Evolutionary conservation across 441 rosid genomes (phyloP), one percentile per base, ranked within the genome.

Genomic region (Flueggea neowawraea): DNA sequence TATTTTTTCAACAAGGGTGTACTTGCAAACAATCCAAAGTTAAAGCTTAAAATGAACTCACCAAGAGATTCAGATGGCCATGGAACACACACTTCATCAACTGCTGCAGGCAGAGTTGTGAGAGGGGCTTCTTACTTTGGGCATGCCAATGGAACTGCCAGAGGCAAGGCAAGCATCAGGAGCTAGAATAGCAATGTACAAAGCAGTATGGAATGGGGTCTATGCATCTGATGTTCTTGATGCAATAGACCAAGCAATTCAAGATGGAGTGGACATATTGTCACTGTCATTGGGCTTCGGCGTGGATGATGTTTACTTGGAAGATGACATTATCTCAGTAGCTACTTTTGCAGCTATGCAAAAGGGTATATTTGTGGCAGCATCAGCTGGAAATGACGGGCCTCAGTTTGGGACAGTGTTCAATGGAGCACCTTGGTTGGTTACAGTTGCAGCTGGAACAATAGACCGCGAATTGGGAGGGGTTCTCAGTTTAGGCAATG

Each of bases 81-180:
- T 52, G 96, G 96, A 5, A 91, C 96, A 7, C 91, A 87, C 64
- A 91, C 91, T 0, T 84, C 96, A 9, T 89, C 95, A 9, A 91
- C 85, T 17, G 91, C 91, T 6, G 87, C 92, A 0, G 95, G 96
- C 1, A 81, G 82, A 55, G 59, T 73, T 60, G 65, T 81, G 10
- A 80, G 76, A 49, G 69, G 70, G 1, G 89, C 91, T 2, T 82
- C 86, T 50, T 84, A 80, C 82, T 73, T 78, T 6, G 97, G 97
- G 28, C 88, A 84, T 63, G 93, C 89, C 11, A 5, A 63, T 3
- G 93, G 91, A 3, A 70, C 80, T 0, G 90, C 97, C 0, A 81
- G 83, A 62, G 97, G 93, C 0, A 88, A 82, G 12, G 93, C 92
- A 5, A 12, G 93, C 92, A 5, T 91, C 93, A 4, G 76, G 84